These are phyloP conservation scores for Geotrichum klebahnii DNA, from an alignment of 1,139 yeast genomes.

Conservation along the genomic window DNA sequence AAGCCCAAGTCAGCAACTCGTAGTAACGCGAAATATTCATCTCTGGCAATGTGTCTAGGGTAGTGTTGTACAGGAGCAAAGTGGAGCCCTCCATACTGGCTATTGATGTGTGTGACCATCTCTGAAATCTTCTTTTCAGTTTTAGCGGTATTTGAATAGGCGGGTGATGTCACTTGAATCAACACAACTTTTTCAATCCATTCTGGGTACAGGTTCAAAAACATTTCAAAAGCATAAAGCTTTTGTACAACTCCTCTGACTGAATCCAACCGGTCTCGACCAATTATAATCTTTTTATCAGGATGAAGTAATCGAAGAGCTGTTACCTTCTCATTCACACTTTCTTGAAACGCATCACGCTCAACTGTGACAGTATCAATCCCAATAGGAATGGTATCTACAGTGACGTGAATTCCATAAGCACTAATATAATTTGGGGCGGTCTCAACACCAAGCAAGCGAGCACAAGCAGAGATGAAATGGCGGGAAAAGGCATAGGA, in stretches of 20 bases:
- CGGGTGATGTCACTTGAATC: conserved; percentile 88
- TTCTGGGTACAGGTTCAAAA: conserved; percentile 84
- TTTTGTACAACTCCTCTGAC: conserved; percentile 97
- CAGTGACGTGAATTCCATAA: conserved; percentile 70
- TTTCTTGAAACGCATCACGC: conserved; percentile 41
- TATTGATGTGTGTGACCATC: conserved; percentile 71
- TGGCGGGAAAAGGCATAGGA: conserved; percentile 83
- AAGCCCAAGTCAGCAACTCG: conserved; percentile 87
- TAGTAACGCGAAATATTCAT: conserved; percentile 81
- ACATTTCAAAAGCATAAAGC: conserved; percentile 85
- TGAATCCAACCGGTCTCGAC: conserved; percentile 90
- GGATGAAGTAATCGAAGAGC: conserved; percentile 62
- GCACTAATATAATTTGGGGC: conserved; percentile 60
- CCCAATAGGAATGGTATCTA: conserved; percentile 79
- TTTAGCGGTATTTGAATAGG: conserved; percentile 46
- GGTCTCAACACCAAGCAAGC: conserved; percentile 37
- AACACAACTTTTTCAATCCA: conserved; percentile 85
- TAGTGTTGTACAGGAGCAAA: conserved; percentile 65
- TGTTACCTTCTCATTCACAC: conserved; percentile 46
- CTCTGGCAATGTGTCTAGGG: conserved; percentile 82
- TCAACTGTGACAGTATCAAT: conserved; percentile 67
- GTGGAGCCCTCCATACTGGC: conserved; percentile 67
- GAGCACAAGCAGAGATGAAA: conserved; percentile 74
- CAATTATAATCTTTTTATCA: conserved; percentile 81
- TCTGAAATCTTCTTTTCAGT: conserved; percentile 77